Evolutionary conservation across 176 grass and related monocot genomes (phyloP), one percentile per base, ranked within the genome.

Genomic region (Triticum dicoccoides): DNA sequence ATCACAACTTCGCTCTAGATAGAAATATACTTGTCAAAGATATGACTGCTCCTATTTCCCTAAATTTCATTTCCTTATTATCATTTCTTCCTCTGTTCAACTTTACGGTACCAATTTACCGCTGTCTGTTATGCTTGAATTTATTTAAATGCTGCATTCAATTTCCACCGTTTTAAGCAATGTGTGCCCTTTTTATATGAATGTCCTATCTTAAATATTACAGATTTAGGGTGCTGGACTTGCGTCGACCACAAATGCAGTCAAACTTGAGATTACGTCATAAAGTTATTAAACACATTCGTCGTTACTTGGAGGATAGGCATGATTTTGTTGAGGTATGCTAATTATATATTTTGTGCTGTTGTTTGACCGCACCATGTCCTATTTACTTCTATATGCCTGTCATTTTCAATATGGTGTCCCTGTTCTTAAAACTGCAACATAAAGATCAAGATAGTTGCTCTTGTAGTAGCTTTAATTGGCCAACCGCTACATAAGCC

Each of bases 241-340:
- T 99, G 76, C 90, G 94, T 49, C 91, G 94, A 59, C 90, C 85
- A 65, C 97, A 99, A 80, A 99, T 99, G 97, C 97, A 99, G 68
- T 96, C 92, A 78, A 99, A 99, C 72, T 44, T 99, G 80, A 91
- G 94, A 65, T 80, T 99, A 35, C 88, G 97, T n/a, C 97, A 99
- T 92, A 99, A 85, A 76, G 94, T 99, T 85, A 81, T 96, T 82
- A 99, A 96, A 81, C 72, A 92, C 25, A 86, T 96, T 58, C 92
- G 94, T 42, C 94, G 97, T 25, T 99, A 91, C 80, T 85, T 99
- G 82, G 97, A 99, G 86, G 97, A 99, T 88, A 79, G 77, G 83
- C 92, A 96, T 90, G 92, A 94, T 87, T 99, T 99, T 91, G 88
- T 99, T 41, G 97, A 99, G 94, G 97, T 96, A 96, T 87, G 68